Conservation (phyloP, 306 rosid genomes). For the Gynostemma pentaphyllum region DNA sequence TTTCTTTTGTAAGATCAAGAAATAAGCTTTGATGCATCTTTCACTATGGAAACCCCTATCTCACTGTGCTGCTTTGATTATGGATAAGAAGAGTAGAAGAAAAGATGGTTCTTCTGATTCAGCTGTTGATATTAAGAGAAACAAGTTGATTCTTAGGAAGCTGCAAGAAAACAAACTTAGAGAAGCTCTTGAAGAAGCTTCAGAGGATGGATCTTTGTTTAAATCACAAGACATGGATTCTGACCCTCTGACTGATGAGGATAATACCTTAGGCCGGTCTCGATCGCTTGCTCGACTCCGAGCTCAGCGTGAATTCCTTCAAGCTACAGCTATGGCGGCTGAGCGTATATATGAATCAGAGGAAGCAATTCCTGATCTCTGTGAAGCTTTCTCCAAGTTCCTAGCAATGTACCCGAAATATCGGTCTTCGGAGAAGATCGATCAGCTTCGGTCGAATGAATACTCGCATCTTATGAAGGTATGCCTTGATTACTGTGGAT, state of each 20-base stretch:
- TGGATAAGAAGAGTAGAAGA: constrained; percentile 37
- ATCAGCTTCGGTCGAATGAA: constrained; percentile 62
- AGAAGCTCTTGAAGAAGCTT: constrained; percentile 97
- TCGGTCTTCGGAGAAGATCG: constrained; percentile 54
- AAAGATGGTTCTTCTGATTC: constrained; percentile 45
- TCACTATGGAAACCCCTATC: constrained; percentile 46
- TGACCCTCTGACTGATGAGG: constrained; percentile 34
- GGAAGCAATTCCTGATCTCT: constrained; percentile 48
- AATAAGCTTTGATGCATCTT: constrained; percentile 31
- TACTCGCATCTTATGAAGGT: constrained; percentile 71
- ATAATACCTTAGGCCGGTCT: constrained; percentile 52
- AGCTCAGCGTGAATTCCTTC: constrained; percentile 68
- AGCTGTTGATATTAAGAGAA: constrained; percentile 26
- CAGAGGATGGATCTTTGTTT: constrained; percentile 73
- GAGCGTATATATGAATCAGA: constrained; percentile 64
- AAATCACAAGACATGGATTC: constrained; percentile 71
- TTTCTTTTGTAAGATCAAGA: neutral
- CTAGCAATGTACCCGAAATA: constrained; percentile 73
- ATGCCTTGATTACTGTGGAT: constrained; percentile 93
- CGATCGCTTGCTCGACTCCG: constrained; percentile 70
- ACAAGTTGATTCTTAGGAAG: constrained; percentile 63
- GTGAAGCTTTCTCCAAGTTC: constrained; percentile 62
- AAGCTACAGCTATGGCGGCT: constrained; percentile 70
- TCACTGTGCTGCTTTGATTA: constrained; percentile 40
- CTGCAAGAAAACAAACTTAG: constrained; percentile 80